A percentile compares a stretch with the other conserved stretches of the same genome.
phyloP scores from a whole-genome alignment of 805 yeast species.

The Candida berthetii region DNA sequence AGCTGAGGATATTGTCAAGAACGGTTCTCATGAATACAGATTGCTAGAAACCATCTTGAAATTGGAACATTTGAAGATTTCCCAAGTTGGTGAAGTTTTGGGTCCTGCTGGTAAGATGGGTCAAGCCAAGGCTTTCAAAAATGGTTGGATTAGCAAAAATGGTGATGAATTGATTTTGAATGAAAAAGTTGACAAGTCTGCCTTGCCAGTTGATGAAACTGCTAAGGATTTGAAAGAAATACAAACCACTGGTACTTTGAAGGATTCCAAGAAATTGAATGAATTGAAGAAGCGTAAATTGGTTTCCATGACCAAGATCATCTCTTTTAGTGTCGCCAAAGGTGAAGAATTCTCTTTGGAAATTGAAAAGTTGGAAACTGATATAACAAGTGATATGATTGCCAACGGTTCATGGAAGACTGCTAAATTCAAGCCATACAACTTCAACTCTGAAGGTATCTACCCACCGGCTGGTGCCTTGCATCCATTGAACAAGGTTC shows the following conservation, averaged over 20 bases:
- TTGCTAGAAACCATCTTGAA: constrained; percentile 69
- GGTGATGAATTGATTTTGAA: constrained; percentile 70
- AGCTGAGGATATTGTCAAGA: constrained; percentile 67
- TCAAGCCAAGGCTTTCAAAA: constrained; percentile 95
- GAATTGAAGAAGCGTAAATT: constrained; percentile 96
- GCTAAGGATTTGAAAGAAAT: constrained; percentile 58
- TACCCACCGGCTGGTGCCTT: constrained; percentile 85
- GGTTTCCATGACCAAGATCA: constrained; percentile 58
- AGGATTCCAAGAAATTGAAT: constrained; percentile 57
- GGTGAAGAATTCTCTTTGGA: constrained; percentile 81
- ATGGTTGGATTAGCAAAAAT: constrained; percentile 90
- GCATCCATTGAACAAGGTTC: constrained; percentile 93
- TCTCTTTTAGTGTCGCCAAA: constrained; percentile 71
- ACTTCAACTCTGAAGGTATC: constrained; percentile 93
- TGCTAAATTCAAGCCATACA: constrained; percentile 87
- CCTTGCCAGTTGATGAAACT: constrained; percentile 59
- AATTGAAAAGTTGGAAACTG: constrained; percentile 82
- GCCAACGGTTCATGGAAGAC: constrained; percentile 75
- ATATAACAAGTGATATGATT: constrained; percentile 91
- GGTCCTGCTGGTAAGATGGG: constrained; percentile 88
- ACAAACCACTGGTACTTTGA: constrained; percentile 45
- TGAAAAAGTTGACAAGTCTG: constrained; percentile 37
- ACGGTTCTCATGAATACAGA: constrained; percentile 90
- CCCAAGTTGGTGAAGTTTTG: constrained; percentile 66
- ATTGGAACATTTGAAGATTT: constrained; percentile 74